phyloP scores from a whole-genome alignment of 345 rosid species.

The Balakata baccata region DNA sequence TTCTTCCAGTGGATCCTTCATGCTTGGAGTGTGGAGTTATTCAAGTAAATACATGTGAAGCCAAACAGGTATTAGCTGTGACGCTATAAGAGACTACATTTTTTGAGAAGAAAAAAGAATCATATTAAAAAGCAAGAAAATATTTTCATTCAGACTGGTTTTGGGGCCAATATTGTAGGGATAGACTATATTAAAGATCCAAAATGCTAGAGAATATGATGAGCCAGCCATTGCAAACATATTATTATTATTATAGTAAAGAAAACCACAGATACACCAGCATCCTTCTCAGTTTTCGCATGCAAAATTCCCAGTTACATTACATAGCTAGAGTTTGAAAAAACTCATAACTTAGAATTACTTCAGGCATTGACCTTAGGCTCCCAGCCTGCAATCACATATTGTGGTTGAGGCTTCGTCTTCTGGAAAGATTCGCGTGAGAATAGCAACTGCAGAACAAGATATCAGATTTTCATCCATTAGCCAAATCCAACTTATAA shows the following conservation, averaged over 20 bases:
- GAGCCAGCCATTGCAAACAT: conserved; percentile 3
- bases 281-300: neutral
- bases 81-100: no score
- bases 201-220: no score
- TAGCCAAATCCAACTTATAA: neutral
- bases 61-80: no score
- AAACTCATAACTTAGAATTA: conserved; percentile 20
- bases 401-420: conserved; percentile 55
- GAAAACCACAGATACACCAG: neutral
- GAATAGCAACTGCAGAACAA: conserved; percentile 43
- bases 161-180: no score
- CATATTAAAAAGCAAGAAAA: no score
- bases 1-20: no score
- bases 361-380: conserved; percentile 70
- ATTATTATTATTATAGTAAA: conserved; percentile 19
- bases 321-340: conserved; percentile 18
- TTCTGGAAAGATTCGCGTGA: conserved; percentile 62
- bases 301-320: conserved; percentile 6
- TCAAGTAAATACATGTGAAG: no score
- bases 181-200: no score
- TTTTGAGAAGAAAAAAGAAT: no score
- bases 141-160: no score
- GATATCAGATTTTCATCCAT: neutral
- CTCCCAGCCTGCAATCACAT: conserved; percentile 80
- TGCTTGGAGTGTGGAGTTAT: no score